These are phyloP conservation scores for Exutisphaerella laricina DNA, from an alignment of 2,329 filamentous ascomycete genomes.

Conservation along the genomic window DNA sequence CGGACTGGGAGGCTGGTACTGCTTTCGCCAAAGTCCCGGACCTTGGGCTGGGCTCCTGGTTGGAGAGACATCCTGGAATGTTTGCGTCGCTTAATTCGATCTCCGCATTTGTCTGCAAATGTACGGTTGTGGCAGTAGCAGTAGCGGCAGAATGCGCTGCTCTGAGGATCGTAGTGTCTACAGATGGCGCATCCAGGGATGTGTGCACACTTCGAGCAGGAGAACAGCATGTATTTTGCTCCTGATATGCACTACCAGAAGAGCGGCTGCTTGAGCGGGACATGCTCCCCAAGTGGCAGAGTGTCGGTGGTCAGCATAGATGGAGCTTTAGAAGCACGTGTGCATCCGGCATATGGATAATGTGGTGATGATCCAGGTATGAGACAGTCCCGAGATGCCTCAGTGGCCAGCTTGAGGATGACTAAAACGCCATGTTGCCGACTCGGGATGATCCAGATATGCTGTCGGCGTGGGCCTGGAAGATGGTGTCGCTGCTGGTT, in stretches of 20 bases:
- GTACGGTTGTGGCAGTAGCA: neutral
- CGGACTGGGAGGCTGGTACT: no score
- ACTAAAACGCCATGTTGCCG: neutral
- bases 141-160: neutral
- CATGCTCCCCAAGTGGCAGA: slow-evolving; percentile 7
- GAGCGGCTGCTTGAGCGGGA: neutral
- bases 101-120: neutral
- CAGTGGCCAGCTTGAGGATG: slow-evolving; percentile 1
- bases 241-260: neutral
- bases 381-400: no score
- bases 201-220: neutral
- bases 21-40: neutral
- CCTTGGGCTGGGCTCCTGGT: neutral
- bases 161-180: neutral
- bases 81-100: neutral
- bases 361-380: no score
- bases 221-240: neutral
- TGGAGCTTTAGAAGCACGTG: neutral
- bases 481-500: slow-evolving; percentile 3
- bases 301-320: neutral
- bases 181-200: neutral
- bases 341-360: neutral
- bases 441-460: neutral
- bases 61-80: neutral
- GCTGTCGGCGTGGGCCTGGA: neutral